phyloP scores from a whole-genome alignment of 176 grass and related monocot species.

The Carex myosuroides region DNA sequence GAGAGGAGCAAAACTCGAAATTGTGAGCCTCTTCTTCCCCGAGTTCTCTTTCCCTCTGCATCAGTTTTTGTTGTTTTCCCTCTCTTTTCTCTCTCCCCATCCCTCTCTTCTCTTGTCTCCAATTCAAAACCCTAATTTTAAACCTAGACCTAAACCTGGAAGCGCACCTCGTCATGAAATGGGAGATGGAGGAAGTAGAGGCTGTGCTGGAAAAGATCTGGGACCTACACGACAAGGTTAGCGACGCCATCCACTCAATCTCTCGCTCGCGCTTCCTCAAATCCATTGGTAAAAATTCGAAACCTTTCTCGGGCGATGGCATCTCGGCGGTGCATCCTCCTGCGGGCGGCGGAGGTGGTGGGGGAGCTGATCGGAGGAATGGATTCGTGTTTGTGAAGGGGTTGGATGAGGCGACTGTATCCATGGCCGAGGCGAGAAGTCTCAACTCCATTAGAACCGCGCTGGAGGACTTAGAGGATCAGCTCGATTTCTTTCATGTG shows the following conservation, averaged over 20 bases:
- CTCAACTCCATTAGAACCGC: conserved; percentile 75
- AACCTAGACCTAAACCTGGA: neutral
- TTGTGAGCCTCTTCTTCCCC: neutral
- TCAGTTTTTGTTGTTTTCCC: conserved; percentile 17
- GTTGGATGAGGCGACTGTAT: conserved; percentile 26
- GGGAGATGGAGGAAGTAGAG: conserved; percentile 56
- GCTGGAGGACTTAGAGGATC: conserved; percentile 82
- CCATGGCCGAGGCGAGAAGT: conserved; percentile 65
- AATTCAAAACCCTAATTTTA: conserved; percentile 20
- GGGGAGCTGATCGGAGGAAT: conserved; percentile 5
- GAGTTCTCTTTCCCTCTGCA: conserved; percentile 13
- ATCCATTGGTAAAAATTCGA: conserved; percentile 27
- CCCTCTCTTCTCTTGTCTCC: neutral
- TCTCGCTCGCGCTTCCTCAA: conserved; percentile 72
- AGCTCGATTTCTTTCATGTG: conserved; percentile 87
- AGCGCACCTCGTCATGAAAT: conserved; percentile 20
- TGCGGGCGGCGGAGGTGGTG: neutral
- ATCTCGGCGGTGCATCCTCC: neutral
- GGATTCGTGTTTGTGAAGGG: conserved; percentile 65
- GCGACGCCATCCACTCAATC: conserved; percentile 83
- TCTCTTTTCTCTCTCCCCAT: conserved; percentile 16
- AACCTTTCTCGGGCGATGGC: neutral
- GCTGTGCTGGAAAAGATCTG: conserved; percentile 86
- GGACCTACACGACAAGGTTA: conserved; percentile 90
- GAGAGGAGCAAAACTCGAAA: neutral